These are phyloP conservation scores for Stephanodiscus minutulus DNA, from an alignment of 108 stramenopile genomes.

Conservation along the genomic window DNA sequence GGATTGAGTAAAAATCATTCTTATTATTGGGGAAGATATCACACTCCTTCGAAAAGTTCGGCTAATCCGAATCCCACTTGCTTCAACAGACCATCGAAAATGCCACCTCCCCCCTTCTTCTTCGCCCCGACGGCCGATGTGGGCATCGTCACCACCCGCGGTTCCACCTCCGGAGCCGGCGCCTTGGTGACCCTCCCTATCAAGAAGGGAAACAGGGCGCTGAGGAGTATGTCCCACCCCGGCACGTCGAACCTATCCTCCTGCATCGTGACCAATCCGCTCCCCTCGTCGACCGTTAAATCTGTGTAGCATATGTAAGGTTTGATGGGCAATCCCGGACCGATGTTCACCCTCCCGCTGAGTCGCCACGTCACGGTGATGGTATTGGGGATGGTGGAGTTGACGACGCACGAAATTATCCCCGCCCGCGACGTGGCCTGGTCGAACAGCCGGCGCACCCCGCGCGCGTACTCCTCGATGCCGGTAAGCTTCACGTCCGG, in stretches of 20 bases:
- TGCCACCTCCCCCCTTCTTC: conserved; percentile 8
- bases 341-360: conserved; percentile 77
- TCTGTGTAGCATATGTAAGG: conserved; percentile 86
- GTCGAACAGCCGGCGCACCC: conserved; percentile 75
- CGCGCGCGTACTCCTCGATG: conserved; percentile 76
- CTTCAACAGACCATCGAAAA: not conserved
- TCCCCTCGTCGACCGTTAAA: conserved; percentile 64
- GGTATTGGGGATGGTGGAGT: conserved; percentile 52
- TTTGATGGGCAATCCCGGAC: conserved; percentile 78
- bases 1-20: too few species aligned
- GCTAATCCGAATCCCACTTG: not conserved
- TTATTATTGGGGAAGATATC: not conserved
- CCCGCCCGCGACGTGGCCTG: conserved; percentile 71
- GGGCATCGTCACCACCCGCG: conserved; percentile 36
- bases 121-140: not conserved
- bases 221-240: conserved; percentile 59
- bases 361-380: conserved; percentile 83
- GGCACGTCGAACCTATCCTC: conserved; percentile 85
- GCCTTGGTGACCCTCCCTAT: conserved; percentile 63
- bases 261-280: conserved; percentile 71
- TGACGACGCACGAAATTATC: conserved; percentile 68
- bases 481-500: conserved; percentile 82
- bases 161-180: conserved; percentile 60
- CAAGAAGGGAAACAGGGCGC: conserved; percentile 70
- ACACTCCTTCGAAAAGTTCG: not conserved